A percentile compares a stretch with the other conserved stretches of the same genome.
Conservation (phyloP, 257 asterid species). For the Datura wrightii region DNA sequence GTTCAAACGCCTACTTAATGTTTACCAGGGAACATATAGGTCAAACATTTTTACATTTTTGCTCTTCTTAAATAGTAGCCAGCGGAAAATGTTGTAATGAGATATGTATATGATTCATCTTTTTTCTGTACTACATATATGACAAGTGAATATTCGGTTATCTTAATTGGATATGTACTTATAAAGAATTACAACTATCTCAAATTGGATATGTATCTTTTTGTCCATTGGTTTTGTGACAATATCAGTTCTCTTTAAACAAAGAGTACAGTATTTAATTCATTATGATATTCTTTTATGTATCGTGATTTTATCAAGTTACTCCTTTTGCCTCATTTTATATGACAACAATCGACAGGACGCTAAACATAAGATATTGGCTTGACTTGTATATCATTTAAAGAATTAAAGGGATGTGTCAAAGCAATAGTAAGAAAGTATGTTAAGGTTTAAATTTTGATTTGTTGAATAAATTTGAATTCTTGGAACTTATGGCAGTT, state of each 20-base stretch:
- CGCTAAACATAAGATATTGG: background rate
- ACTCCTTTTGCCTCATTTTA: background rate
- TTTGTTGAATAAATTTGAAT: background rate
- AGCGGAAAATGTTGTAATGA: background rate
- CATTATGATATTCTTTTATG: conserved; percentile 1
- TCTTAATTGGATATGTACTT: background rate
- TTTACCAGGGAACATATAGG: background rate
- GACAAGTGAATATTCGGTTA: background rate
- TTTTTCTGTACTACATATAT: background rate
- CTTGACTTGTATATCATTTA: background rate
- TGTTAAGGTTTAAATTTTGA: background rate
- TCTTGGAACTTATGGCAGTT: background rate
- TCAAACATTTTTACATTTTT: conserved; percentile 11
- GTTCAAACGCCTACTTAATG: background rate
- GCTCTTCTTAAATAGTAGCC: background rate
- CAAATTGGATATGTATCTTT: conserved; percentile 9
- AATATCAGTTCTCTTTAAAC: background rate
- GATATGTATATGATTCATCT: background rate
- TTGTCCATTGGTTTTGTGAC: conserved; percentile 16
- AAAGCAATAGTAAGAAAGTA: background rate
- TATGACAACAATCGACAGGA: background rate
- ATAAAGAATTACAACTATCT: conserved; percentile 3
- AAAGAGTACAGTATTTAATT: background rate
- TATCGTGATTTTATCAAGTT: background rate
- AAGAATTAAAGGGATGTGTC: background rate